Conservation (phyloP, 768 basidiomycete genomes). For the Tylopilus intermedius region DNA sequence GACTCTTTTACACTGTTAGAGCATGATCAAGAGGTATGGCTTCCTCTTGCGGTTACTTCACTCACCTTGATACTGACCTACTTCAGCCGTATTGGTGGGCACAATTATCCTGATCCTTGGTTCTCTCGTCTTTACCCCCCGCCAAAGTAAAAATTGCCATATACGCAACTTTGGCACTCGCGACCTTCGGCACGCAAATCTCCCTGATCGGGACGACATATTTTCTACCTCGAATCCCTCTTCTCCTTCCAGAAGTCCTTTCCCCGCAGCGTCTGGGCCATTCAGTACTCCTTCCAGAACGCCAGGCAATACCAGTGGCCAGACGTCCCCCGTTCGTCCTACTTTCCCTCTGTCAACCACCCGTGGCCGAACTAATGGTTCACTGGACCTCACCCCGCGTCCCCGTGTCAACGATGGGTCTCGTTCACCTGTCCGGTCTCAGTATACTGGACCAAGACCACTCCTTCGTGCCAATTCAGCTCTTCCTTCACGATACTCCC, state of each 20-base stretch:
- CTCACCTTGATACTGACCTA: slow-evolving; percentile 2
- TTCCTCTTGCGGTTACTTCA: neutral
- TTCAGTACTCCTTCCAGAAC: slow-evolving; percentile 10
- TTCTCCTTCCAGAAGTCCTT: slow-evolving; percentile 26
- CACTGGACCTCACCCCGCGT: slow-evolving; percentile 25
- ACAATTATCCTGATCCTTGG: neutral
- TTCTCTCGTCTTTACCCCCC: neutral
- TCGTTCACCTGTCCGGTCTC: slow-evolving; percentile 25
- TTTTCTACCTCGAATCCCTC: slow-evolving; percentile 29
- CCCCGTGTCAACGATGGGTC: slow-evolving; percentile 13
- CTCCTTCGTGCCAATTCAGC: slow-evolving; percentile 39
- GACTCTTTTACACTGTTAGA: slow-evolving; percentile 76
- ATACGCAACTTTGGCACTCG: slow-evolving; percentile 72
- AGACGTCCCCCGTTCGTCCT: slow-evolving; percentile 26
- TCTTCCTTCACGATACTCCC: slow-evolving; percentile 36
- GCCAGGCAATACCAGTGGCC: slow-evolving; percentile 20
- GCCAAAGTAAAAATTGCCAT: slow-evolving; percentile 74
- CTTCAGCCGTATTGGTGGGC: slow-evolving; percentile 43
- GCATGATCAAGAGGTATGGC: slow-evolving; percentile 71
- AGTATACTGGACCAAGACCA: slow-evolving; percentile 28
- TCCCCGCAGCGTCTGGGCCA: slow-evolving; percentile 11
- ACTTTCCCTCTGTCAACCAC: slow-evolving; percentile 33
- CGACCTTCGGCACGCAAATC: slow-evolving; percentile 67
- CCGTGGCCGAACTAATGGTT: slow-evolving; percentile 20
- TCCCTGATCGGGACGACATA: slow-evolving; percentile 45